A percentile compares a stretch with the other conserved stretches of the same genome.
Evolutionary conservation across 2,329 filamentous ascomycete species (phyloP).

Genomic region (Tolypocladium tundrense): DNA sequence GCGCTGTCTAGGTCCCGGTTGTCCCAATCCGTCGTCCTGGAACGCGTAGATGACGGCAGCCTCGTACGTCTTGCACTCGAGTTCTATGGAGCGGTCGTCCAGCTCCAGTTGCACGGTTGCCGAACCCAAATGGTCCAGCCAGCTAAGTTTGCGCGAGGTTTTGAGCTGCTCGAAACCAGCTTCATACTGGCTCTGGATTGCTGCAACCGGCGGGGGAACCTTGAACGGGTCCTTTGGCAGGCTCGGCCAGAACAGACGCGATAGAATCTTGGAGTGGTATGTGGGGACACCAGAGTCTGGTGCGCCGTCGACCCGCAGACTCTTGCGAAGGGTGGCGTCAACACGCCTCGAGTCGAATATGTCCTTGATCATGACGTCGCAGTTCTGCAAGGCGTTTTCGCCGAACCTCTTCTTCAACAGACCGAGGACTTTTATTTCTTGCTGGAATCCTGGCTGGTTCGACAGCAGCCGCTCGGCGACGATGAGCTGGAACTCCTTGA

Average conservation of each 20-base stretch:
- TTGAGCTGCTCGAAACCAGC: conserved; percentile 71
- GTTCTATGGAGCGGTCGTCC: conserved; percentile 62
- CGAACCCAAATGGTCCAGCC: conserved; percentile 74
- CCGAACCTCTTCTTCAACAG: conserved; percentile 84
- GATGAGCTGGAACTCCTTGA: conserved; percentile 84
- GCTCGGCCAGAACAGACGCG: conserved; percentile 86
- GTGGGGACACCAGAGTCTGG: conserved; percentile 16
- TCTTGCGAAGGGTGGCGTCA: conserved; percentile 54
- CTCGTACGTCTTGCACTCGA: conserved; percentile 74
- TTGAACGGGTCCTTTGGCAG: conserved; percentile 60
- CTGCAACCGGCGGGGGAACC: conserved; percentile 47
- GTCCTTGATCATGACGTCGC: conserved; percentile 95
- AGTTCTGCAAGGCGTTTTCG: conserved; percentile 75
- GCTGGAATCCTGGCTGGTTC: conserved; percentile 59
- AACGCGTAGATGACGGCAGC: conserved; percentile 84
- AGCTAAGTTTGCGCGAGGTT: conserved; percentile 73
- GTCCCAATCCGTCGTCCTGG: conserved; percentile 33
- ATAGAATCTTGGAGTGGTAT: conserved; percentile 77
- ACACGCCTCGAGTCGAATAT: conserved; percentile 73
- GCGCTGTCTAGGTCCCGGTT: conserved; percentile 24
- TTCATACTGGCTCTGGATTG: conserved; percentile 61
- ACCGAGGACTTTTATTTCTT: conserved; percentile 73
- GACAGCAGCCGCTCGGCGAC: conserved; percentile 72
- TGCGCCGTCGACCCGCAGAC: conserved; percentile 10
- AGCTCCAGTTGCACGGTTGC: conserved; percentile 75